phyloP scores from a whole-genome alignment of 2,329 filamentous ascomycete species.

The Cryphonectria nitschkei region DNA sequence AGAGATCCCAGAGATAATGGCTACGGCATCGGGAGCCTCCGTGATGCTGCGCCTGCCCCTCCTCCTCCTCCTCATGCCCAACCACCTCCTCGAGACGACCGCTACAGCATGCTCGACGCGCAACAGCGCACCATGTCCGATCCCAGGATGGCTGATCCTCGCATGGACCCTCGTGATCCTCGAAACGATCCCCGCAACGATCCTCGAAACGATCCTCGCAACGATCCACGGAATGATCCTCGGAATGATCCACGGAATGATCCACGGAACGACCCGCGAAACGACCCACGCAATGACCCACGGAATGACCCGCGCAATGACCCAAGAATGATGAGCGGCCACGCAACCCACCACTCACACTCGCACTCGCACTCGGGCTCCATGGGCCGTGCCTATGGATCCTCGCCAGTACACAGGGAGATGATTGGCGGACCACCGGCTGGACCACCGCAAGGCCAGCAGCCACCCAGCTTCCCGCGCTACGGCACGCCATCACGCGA shows the following conservation, averaged over 20 bases:
- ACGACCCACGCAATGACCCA: neutral
- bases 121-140: constrained; percentile 23
- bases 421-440: constrained; percentile 23
- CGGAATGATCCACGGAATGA: neutral
- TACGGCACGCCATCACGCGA: constrained; percentile 27
- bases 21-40: constrained; percentile 21
- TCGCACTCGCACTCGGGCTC: constrained; percentile 28
- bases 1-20: constrained; percentile 22
- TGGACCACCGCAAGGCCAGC: constrained; percentile 22
- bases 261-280: neutral
- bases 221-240: constrained; percentile 3
- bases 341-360: constrained; percentile 27
- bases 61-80: neutral
- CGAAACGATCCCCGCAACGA: neutral
- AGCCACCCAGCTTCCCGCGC: constrained; percentile 17
- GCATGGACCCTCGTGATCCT: constrained; percentile 26
- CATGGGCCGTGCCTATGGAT: constrained; percentile 21
- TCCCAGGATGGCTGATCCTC: constrained; percentile 24
- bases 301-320: constrained; percentile 1
- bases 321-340: constrained; percentile 24
- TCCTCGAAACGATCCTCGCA: neutral
- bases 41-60: constrained; percentile 12
- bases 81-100: constrained; percentile 19
- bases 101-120: constrained; percentile 23
- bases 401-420: constrained; percentile 24